Conservation (phyloP, 2,329 filamentous ascomycete genomes). For the Sclerotinia spermophila region DNA sequence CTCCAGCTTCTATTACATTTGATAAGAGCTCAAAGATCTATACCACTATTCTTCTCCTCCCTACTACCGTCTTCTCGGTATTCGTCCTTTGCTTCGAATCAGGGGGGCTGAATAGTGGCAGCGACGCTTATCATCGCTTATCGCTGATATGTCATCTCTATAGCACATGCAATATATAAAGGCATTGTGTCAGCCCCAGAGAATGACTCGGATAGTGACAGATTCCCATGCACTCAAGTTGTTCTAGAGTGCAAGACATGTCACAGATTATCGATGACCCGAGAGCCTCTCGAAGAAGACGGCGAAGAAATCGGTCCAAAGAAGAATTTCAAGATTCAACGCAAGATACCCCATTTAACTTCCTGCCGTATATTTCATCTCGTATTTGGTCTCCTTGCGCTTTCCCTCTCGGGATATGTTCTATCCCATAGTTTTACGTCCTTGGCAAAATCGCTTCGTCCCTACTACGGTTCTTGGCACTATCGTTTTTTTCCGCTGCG, state of each 20-base stretch:
- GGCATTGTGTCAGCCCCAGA: conserved; percentile 43
- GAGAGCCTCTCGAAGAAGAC: not conserved
- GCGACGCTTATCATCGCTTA: conserved; percentile 43
- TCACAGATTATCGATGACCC: not conserved
- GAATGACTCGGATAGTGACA: conserved; percentile 41
- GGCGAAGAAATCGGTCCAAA: not conserved
- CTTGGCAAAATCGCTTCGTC: conserved; percentile 42
- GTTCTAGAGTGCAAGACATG: not conserved
- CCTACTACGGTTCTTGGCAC: conserved; percentile 47
- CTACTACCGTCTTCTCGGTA: conserved; percentile 42
- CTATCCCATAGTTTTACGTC: conserved; percentile 44
- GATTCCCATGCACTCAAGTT: not conserved
- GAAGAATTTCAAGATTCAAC: too few species aligned
- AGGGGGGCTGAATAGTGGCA: conserved; percentile 39
- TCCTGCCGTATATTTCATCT: conserved; percentile 43
- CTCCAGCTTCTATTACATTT: conserved; percentile 39
- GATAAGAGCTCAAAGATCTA: conserved; percentile 49
- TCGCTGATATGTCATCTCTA: conserved; percentile 43
- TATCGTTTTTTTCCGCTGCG: conserved; percentile 47
- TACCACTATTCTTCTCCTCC: conserved; percentile 41
- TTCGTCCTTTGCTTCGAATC: conserved; percentile 35
- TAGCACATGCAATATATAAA: conserved; percentile 45
- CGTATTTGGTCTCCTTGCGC: conserved; percentile 42
- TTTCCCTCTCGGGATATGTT: conserved; percentile 47
- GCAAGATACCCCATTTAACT: conserved; percentile 28